These are phyloP conservation scores for Aspergillus avenaceus DNA, from an alignment of 495 filamentous ascomycete species.

Conservation along the genomic window DNA sequence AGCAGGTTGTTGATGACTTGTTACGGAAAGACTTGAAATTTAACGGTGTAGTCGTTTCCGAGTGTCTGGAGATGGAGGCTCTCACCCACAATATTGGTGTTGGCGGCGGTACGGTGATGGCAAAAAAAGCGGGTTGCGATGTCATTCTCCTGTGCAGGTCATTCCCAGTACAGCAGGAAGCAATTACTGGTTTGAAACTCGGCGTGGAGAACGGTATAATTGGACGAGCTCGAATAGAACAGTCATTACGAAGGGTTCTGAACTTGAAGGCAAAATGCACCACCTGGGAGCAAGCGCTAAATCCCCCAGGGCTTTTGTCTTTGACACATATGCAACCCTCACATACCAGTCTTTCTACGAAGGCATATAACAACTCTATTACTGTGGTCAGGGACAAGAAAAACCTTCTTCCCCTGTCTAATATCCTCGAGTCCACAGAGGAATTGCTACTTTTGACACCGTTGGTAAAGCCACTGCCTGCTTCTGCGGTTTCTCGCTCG, in stretches of 20 bases:
- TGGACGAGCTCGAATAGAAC: slow-evolving; percentile 65
- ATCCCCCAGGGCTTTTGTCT: slow-evolving; percentile 66
- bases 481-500: slow-evolving; percentile 64
- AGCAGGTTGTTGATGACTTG: slow-evolving; percentile 84
- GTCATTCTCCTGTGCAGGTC: slow-evolving; percentile 79
- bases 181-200: slow-evolving; percentile 76
- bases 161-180: slow-evolving; percentile 81
- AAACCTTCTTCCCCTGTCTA: slow-evolving; percentile 70
- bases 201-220: slow-evolving; percentile 84
- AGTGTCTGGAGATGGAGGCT: slow-evolving; percentile 94
- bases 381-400: slow-evolving; percentile 82
- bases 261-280: slow-evolving; percentile 73
- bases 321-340: slow-evolving; percentile 74
- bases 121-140: slow-evolving; percentile 88
- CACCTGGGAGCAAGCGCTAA: slow-evolving; percentile 77
- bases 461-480: slow-evolving; percentile 78
- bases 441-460: slow-evolving; percentile 81
- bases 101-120: slow-evolving; percentile 90
- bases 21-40: slow-evolving; percentile 79
- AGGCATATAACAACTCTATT: slow-evolving; percentile 81
- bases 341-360: slow-evolving; percentile 72
- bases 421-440: slow-evolving; percentile 72
- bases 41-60: slow-evolving; percentile 85
- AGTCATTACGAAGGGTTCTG: slow-evolving; percentile 70
- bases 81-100: slow-evolving; percentile 87